Base-by-base conservation (phyloP, 352 stramenopile species). In the Phytophthora sp. region DNA sequence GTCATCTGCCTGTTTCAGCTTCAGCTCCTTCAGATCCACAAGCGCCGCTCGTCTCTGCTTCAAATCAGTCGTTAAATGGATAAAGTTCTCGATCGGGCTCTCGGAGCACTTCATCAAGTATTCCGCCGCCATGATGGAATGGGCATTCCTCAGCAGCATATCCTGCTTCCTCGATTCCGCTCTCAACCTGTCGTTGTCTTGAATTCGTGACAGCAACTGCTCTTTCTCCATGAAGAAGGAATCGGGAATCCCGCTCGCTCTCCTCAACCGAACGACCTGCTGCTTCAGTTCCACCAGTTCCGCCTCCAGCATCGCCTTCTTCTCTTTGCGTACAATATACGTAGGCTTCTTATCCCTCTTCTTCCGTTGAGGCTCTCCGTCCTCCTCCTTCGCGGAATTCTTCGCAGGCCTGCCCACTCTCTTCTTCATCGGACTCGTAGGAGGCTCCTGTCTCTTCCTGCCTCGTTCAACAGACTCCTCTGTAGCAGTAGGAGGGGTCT, bases 161-260 rank as follows among this genome's bases (percentile, higher is more conserved):
- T 85, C 73, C 57, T 85, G 77, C 44, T 80, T 76, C 50, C 69
- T 76, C 4, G 74, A 72, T 29, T 75, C 68, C 0, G 76, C 59
- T 15, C 77, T 57, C 11, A 85, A 38, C 16, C 66, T 56, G n/a
- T 58, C 51, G 52, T 84, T 81, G 36, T 75, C 71, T 9, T 76
- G 65, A 26, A 69, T 56, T 36, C 49, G 67, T 2, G 65, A 35
- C 2, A 47, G 8, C 18, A 79, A 18, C 23, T 49, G 66, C 50
- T 76, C 71, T 46, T 60, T 67, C 30, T 76, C 57, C 1, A 26
- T 6, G 35, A 79, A 79, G 49, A 75, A 76, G 21, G 62, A 54
- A 41, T 76, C 69, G 1, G 76, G 63, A 41, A 79, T 73, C 35
- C 50, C 71, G 50, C 53, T 76, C 42, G 66, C 71, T 30, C 62